Evolutionary conservation across 2,329 filamentous ascomycete genomes (phyloP).

Genomic region (Plectosphaerella plurivora): DNA sequence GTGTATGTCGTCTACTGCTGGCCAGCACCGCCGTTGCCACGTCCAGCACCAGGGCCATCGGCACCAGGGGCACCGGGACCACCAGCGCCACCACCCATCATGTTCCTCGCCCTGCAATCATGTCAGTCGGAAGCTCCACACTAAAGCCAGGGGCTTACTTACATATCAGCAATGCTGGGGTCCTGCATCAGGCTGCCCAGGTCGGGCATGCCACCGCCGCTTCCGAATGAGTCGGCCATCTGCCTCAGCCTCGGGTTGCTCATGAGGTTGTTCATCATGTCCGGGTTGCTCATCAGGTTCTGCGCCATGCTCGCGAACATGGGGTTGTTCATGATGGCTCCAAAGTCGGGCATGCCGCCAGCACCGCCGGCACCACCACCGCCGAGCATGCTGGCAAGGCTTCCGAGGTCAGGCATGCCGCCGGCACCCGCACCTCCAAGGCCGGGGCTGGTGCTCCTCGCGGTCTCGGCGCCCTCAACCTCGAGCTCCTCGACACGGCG

Average conservation of each 20-base stretch:
- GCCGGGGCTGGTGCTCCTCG: conserved; percentile 26
- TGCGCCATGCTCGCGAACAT: conserved; percentile 98
- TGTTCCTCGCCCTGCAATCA: conserved; percentile 33
- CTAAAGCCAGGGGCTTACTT: conserved; percentile 37
- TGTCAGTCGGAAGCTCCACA: conserved; percentile 1
- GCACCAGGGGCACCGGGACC: conserved; percentile 16
- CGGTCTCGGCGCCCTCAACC: conserved; percentile 40
- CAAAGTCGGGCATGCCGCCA: conserved; percentile 83
- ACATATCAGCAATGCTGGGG: conserved; percentile 89
- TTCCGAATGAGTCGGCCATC: conserved; percentile 77
- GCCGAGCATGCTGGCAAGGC: conserved; percentile 69
- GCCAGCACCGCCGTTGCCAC: conserved; percentile 14
- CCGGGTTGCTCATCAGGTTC: conserved; percentile 94
- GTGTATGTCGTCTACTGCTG: conserved; percentile 2
- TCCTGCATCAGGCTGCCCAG: conserved; percentile 84
- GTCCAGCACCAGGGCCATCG: conserved; percentile 18
- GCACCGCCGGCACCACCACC: conserved; percentile 56
- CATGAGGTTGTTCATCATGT: conserved; percentile 89
- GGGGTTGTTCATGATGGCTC: conserved; percentile 89
- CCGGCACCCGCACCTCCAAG: conserved; percentile 37
- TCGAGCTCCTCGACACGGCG: conserved; percentile 78
- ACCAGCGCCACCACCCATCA: conserved; percentile 36
- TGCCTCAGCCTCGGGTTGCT: conserved; percentile 83
- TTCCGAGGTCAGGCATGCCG: conserved; percentile 68
- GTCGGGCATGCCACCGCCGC: conserved; percentile 83